Evolutionary conservation across 148 eudicot species (phyloP).

Genomic region (Vaccinium darrowii): DNA sequence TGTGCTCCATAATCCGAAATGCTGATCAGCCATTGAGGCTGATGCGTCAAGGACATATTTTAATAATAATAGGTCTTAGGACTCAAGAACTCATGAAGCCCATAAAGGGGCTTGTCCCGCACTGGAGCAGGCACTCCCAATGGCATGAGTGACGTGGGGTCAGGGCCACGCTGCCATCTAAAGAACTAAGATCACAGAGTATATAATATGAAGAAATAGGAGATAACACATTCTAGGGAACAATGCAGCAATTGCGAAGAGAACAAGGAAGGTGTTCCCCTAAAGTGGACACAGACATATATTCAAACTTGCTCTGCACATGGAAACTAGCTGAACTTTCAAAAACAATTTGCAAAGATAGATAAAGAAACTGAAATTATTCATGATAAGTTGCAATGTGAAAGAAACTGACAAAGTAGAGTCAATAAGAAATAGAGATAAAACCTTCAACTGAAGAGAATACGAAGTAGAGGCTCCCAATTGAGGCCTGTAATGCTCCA

Average conservation of each 20-base stretch:
- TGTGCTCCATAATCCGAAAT: background rate
- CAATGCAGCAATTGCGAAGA: background rate
- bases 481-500: constrained; percentile 10
- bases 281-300: background rate
- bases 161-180: background rate
- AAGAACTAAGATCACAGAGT: background rate
- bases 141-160: background rate
- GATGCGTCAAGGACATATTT: background rate
- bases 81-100: background rate
- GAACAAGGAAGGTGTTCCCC: background rate
- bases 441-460: constrained; percentile 27
- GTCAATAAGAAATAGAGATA: background rate
- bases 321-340: background rate
- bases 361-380: background rate
- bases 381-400: background rate
- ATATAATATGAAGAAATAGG: background rate
- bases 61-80: background rate
- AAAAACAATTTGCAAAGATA: constrained; percentile 3
- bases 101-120: background rate
- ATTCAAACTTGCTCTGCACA: background rate
- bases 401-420: background rate
- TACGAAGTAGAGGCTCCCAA: constrained; percentile 12
- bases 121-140: background rate
- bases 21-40: background rate
- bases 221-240: background rate